A percentile compares a stretch with the other conserved stretches of the same genome.
phyloP scores from a whole-genome alignment of 2,329 filamentous ascomycete species.

The Thelonectria discophora region DNA sequence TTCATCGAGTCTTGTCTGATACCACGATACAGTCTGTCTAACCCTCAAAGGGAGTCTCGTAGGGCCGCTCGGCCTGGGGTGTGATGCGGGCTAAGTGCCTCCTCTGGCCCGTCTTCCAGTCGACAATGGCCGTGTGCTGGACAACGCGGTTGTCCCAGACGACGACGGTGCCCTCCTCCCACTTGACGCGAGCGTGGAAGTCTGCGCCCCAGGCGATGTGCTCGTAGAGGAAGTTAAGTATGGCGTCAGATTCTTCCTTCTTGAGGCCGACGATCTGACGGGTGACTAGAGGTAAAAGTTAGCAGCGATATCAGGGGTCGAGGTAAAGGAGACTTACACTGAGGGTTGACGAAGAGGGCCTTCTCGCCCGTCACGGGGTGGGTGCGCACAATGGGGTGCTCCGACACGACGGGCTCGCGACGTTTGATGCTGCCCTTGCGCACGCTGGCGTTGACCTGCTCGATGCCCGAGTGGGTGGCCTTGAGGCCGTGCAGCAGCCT shows the following conservation, averaged over 20 bases:
- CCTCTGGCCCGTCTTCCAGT: conserved; percentile 82
- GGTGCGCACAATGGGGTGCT: conserved; percentile 81
- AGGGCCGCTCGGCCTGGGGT: conserved; percentile 81
- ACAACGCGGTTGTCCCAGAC: conserved; percentile 89
- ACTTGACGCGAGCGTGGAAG: conserved; percentile 76
- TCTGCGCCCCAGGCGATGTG: conserved; percentile 67
- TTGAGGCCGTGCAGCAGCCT: conserved; percentile 82
- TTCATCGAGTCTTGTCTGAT: background rate
- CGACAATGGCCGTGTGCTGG: conserved; percentile 79
- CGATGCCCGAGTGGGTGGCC: conserved; percentile 82
- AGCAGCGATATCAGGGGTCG: too few relatives aligned
- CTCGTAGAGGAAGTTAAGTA: conserved; percentile 75
- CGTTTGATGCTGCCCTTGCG: conserved; percentile 74
- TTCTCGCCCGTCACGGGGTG: conserved; percentile 88
- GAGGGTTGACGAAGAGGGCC: conserved; percentile 82
- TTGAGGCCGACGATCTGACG: conserved; percentile 83
- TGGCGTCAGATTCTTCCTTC: conserved; percentile 82
- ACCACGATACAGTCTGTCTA: conserved; percentile 13
- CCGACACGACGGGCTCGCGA: conserved; percentile 76
- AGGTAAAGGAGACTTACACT: conserved; percentile 66
- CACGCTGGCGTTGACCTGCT: conserved; percentile 79
- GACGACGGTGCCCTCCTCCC: conserved; percentile 82
- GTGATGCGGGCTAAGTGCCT: conserved; percentile 84
- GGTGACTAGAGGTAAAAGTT: too few relatives aligned
- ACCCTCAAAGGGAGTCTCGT: conserved; percentile 66